Base-by-base conservation (phyloP, 306 rosid genomes). In the Quercus robur region DNA sequence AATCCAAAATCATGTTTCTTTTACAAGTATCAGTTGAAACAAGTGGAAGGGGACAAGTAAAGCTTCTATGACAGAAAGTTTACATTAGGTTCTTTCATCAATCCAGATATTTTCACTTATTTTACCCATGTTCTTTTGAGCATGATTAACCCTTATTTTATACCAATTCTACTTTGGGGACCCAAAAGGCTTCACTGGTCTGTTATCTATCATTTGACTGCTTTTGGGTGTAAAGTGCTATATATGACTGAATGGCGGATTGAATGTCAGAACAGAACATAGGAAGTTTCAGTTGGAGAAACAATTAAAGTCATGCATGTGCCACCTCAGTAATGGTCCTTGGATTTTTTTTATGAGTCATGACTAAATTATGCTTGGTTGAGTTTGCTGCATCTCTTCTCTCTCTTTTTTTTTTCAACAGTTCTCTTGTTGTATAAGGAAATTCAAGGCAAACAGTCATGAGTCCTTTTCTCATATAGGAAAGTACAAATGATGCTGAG, bases 401-500 rank as follows among this genome's bases (percentile, higher is more conserved):
- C 33, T 35, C 0, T 12, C 1, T 46, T 21, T 21, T 21, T 12
- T 46, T 49, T 12, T 49, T 49, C 54, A 49, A 49, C 17, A 12
- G 4, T 12, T 12, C 1, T 49, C 5, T 49, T 49, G 54, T 49
- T 49, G 5, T 5, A 13, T 20, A 20, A 72, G 41, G 28, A 68
- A 68, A 35, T 35, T 35, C 52, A 35, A 33, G 52, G 25, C 28
- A 68, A 35, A 11, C 46, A 19, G 41, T n/a, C 26, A 54, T 54
- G 31, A 61, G n/a, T 79, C 54, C 59, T 80, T 56, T 33, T 75
- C 20, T 44, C 59, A 12, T 85, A 67, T 73, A 94, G 97, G 99
- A 92, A 83, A 92, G 99, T 84, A 94, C 99, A 38, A 85, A 82
- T 75, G 97, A 87, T 69, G 99, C 92, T 2, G 88, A 88, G 80